phyloP scores from a whole-genome alignment of 495 filamentous ascomycete genomes.

The Penicillium ucsense region DNA sequence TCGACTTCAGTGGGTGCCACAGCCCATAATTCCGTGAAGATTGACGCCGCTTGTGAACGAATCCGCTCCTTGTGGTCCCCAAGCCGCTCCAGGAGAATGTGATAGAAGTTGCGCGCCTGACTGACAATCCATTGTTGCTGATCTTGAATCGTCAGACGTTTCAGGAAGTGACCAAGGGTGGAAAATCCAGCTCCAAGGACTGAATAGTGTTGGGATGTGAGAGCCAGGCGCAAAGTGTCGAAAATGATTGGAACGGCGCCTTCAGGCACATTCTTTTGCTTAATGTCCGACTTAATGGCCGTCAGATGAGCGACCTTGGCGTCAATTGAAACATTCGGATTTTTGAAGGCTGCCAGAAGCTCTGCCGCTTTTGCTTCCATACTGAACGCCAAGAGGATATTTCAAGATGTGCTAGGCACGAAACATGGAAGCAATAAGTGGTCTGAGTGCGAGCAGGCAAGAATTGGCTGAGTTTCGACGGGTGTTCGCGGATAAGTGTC shows the following conservation, averaged over 20 bases:
- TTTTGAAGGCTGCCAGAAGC: slow-evolving; percentile 57
- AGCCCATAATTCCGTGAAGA: slow-evolving; percentile 61
- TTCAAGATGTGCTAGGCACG: slow-evolving; percentile 4
- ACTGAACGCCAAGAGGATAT: slow-evolving; percentile 6
- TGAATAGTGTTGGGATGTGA: slow-evolving; percentile 57
- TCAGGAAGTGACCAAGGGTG: slow-evolving; percentile 73
- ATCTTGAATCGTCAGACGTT: slow-evolving; percentile 74
- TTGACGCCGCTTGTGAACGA: slow-evolving; percentile 57
- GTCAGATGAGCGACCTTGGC: slow-evolving; percentile 61
- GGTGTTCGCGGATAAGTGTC: too few species aligned
- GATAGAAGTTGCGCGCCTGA: slow-evolving; percentile 53
- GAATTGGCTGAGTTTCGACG: too few species aligned
- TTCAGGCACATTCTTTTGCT: slow-evolving; percentile 77
- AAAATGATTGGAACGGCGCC: slow-evolving; percentile 60
- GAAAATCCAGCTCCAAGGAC: slow-evolving; percentile 72
- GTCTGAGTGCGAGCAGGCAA: slow-evolving; percentile 3
- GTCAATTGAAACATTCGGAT: slow-evolving; percentile 56
- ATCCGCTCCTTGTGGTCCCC: slow-evolving; percentile 82
- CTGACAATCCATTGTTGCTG: slow-evolving; percentile 56
- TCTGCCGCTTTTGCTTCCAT: slow-evolving; percentile 43
- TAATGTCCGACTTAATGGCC: slow-evolving; percentile 73
- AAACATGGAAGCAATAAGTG: slow-evolving; percentile 11
- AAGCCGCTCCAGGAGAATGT: slow-evolving; percentile 71
- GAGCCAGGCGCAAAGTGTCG: slow-evolving; percentile 59
- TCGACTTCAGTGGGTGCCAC: slow-evolving; percentile 63